Evolutionary conservation across 2,329 filamentous ascomycete species (phyloP).

Genomic region (Monilinia vaccinii-corymbosi): DNA sequence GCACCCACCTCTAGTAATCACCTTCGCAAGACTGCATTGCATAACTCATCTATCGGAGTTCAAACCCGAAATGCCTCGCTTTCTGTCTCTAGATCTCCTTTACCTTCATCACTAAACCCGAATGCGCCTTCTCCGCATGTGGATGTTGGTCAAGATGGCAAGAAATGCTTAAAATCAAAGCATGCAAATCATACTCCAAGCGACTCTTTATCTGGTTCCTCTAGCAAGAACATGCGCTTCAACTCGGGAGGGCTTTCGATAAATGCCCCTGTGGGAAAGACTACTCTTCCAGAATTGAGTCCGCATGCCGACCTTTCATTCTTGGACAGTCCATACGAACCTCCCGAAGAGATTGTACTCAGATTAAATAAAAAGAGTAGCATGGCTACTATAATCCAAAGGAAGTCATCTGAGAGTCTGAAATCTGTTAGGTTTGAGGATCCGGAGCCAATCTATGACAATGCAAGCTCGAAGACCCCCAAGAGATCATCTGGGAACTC

Average conservation of each 20-base stretch:
- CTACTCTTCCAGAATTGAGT: not conserved
- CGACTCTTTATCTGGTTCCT: not conserved
- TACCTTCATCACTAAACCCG: not conserved
- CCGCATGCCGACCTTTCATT: not conserved
- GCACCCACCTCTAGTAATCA: not conserved
- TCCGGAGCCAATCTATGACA: not conserved
- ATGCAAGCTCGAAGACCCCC: not conserved
- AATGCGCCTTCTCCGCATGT: not conserved
- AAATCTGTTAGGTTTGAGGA: conserved; percentile 3
- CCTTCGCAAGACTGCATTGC: not conserved
- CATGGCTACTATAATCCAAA: not conserved
- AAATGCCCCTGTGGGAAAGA: not conserved
- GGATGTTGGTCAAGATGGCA: not conserved
- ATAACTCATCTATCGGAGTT: not conserved
- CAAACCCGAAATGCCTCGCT: not conserved
- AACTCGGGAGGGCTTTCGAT: too few species aligned
- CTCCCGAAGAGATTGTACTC: not conserved
- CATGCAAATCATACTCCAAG: not conserved
- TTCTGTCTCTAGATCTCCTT: not conserved
- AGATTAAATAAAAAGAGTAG: not conserved
- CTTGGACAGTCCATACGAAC: conserved; percentile 3
- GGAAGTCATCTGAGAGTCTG: not conserved
- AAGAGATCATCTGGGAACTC: not conserved
- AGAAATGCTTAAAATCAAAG: not conserved
- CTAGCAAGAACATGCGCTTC: not conserved